Conservation (phyloP, 139 green algal species). For the Auxenochlorella pyrenoidosa region DNA sequence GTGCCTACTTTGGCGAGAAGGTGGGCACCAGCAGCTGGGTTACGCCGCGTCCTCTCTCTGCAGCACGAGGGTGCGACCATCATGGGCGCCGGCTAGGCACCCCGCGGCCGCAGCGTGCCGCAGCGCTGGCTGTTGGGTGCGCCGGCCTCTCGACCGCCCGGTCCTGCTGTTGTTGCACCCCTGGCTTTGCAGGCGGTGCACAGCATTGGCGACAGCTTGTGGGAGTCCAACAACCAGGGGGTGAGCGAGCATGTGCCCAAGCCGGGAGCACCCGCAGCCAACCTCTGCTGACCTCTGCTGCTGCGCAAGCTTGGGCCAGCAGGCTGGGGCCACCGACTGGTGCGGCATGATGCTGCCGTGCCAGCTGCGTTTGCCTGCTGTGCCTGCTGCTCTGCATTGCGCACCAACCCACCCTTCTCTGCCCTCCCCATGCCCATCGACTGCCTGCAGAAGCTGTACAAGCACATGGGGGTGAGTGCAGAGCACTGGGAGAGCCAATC, state of each 20-base stretch:
- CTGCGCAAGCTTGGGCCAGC: too few species aligned
- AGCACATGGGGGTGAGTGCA: conserved; percentile 36
- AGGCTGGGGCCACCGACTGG: too few species aligned
- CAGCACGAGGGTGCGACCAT: too few species aligned
- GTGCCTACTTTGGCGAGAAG: conserved; percentile 50
- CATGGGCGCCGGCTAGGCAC: too few species aligned
- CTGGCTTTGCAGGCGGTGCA: conserved; percentile 40
- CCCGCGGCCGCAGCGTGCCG: too few species aligned
- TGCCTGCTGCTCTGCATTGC: too few species aligned
- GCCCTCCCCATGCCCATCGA: neutral
- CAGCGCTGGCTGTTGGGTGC: neutral
- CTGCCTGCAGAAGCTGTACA: conserved; percentile 49
- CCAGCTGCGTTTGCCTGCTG: too few species aligned
- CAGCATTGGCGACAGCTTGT: conserved; percentile 32
- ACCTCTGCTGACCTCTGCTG: too few species aligned
- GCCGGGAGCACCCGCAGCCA: too few species aligned
- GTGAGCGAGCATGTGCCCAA: neutral
- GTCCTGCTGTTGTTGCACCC: neutral
- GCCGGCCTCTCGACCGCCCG: neutral
- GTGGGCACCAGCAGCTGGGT: neutral
- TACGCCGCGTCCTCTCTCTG: neutral
- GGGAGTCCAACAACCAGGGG: conserved; percentile 59
- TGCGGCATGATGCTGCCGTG: too few species aligned
- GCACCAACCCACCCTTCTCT: neutral
- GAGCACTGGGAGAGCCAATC: too few species aligned